Conservation (phyloP, 306 rosid species). For the Trifolium fragiferum region DNA sequence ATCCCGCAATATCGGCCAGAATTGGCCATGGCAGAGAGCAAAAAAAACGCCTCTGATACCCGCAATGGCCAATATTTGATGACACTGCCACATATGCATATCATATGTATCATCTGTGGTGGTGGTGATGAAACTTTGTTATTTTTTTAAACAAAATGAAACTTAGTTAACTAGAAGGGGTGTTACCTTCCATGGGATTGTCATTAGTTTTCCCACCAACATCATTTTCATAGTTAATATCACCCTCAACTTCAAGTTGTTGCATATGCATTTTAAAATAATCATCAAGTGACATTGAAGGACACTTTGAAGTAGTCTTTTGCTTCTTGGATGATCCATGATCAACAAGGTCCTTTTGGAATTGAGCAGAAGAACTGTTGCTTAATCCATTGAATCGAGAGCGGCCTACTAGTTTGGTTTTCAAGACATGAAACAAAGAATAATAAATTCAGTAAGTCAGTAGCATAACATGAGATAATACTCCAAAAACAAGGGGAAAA, state of each 20-base stretch:
- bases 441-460: not conserved
- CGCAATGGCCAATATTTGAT: too few relatives aligned
- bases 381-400: constrained; percentile 57
- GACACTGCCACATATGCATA: not conserved
- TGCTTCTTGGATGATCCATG: constrained; percentile 8
- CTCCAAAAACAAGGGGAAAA: not conserved
- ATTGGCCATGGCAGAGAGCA: too few relatives aligned
- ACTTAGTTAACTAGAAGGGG: not conserved
- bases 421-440: constrained; percentile 39
- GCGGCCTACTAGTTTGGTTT: constrained; percentile 60
- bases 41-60: too few relatives aligned
- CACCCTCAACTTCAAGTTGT: constrained; percentile 2
- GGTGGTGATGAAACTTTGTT: not conserved
- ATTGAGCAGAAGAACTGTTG: constrained; percentile 50
- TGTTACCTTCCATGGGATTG: not conserved
- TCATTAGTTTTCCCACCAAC: not conserved
- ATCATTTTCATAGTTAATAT: not conserved
- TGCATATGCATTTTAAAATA: not conserved
- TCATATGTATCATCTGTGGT: not conserved
- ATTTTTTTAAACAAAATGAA: too few relatives aligned
- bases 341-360: constrained; percentile 8
- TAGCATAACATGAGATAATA: not conserved
- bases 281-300: constrained; percentile 14
- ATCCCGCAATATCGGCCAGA: too few relatives aligned
- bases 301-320: not conserved